Conservation (phyloP, 768 basidiomycete species). For the Pleurotus cornucopiae region DNA sequence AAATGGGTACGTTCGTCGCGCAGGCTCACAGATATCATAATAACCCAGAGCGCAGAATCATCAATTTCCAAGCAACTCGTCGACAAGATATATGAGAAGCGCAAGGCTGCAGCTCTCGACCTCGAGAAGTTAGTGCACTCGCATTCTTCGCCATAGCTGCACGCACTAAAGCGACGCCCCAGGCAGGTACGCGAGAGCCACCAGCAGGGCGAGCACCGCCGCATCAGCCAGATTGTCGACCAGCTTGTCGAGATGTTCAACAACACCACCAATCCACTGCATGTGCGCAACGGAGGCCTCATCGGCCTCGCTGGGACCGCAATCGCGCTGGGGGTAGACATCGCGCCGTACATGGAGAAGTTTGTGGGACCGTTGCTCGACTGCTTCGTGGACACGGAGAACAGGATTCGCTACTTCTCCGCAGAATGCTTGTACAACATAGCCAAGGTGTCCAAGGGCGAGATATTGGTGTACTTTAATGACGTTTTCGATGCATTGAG, state of each 20-base stretch:
- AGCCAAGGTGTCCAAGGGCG: slow-evolving; percentile 94
- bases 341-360: slow-evolving; percentile 91
- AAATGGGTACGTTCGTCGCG: too few species aligned
- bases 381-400: slow-evolving; percentile 93
- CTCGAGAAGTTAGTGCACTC: slow-evolving; percentile 74
- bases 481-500: slow-evolving; percentile 96
- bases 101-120: slow-evolving; percentile 92
- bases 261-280: slow-evolving; percentile 75
- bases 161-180: slow-evolving; percentile 5
- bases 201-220: slow-evolving; percentile 72
- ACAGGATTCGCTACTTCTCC: slow-evolving; percentile 94
- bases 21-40: background rate
- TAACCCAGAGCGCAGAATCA: slow-evolving; percentile 44
- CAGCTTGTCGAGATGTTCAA: slow-evolving; percentile 95
- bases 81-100: slow-evolving; percentile 95
- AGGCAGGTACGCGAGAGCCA: slow-evolving; percentile 87
- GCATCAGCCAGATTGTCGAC: slow-evolving; percentile 85
- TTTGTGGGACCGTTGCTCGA: slow-evolving; percentile 85
- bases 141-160: background rate
- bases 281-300: slow-evolving; percentile 90
- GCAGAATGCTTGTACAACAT: slow-evolving; percentile 99
- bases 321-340: slow-evolving; percentile 92
- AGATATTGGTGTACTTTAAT: slow-evolving; percentile 95
- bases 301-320: slow-evolving; percentile 95
- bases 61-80: slow-evolving; percentile 76